phyloP scores from a whole-genome alignment of 805 yeast genomes.

The Clavispora phyllophila region DNA sequence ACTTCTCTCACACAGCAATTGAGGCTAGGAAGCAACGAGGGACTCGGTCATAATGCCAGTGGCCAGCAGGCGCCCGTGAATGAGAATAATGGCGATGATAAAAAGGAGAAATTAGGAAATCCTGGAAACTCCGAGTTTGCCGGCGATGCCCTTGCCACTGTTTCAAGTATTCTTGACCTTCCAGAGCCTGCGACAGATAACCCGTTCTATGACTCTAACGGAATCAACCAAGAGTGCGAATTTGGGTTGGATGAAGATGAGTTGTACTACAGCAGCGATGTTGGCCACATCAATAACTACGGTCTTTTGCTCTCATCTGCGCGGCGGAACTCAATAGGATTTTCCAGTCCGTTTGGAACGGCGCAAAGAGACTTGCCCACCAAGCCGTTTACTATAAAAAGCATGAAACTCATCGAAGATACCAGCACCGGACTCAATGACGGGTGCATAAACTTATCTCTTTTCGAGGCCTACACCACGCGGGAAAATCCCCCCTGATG shows the following conservation, averaged over 20 bases:
- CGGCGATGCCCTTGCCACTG: not conserved
- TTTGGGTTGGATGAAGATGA: slow-evolving; percentile 28
- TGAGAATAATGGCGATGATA: not conserved
- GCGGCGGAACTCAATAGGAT: slow-evolving; percentile 8
- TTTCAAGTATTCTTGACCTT: slow-evolving; percentile 21
- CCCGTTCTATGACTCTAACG: slow-evolving; percentile 16
- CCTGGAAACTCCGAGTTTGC: not conserved
- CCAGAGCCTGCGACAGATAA: slow-evolving; percentile 25
- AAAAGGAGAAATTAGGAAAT: not conserved
- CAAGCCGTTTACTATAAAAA: slow-evolving; percentile 25
- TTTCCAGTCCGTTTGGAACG: slow-evolving; percentile 11
- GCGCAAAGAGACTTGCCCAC: slow-evolving; percentile 4
- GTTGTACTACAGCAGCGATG: slow-evolving; percentile 27
- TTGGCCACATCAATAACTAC: slow-evolving; percentile 25
- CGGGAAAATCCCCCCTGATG: slow-evolving; percentile 30
- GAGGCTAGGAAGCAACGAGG: slow-evolving; percentile 6
- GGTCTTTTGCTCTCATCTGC: slow-evolving; percentile 19
- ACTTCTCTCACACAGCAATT: slow-evolving; percentile 22
- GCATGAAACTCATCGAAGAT: slow-evolving; percentile 36
- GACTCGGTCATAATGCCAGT: slow-evolving; percentile 3
- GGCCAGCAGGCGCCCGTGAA: not conserved
- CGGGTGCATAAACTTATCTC: slow-evolving; percentile 38
- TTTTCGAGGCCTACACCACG: slow-evolving; percentile 38
- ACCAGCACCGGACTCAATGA: slow-evolving; percentile 33
- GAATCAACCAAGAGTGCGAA: slow-evolving; percentile 4